Conservation (phyloP, 257 asterid species). For the Solanum okadae region DNA sequence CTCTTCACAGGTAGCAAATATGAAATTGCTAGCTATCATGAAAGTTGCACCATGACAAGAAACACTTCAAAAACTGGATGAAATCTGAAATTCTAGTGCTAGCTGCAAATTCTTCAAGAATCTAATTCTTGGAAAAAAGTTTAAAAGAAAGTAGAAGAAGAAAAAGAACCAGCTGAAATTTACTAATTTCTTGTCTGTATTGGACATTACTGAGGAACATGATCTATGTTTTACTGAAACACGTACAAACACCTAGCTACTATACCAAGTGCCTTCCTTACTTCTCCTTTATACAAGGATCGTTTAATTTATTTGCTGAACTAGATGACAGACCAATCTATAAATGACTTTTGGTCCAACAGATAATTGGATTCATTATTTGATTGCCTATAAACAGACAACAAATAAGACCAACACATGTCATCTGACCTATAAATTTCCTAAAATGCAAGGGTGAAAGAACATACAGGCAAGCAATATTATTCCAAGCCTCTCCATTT, state of each 20-base stretch:
- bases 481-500: slow-evolving; percentile 98
- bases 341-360: not conserved
- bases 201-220: not conserved
- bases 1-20: not conserved
- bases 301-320: not conserved
- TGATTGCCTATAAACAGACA: not conserved
- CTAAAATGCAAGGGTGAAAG: not conserved
- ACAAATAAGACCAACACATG: not conserved
- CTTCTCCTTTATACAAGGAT: not conserved
- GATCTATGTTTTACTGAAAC: not conserved
- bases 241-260: not conserved
- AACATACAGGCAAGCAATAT: slow-evolving; percentile 62
- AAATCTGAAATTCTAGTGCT: not conserved
- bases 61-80: not conserved
- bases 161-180: not conserved
- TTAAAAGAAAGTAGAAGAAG: not conserved
- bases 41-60: not conserved
- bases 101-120: not conserved
- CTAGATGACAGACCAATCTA: not conserved
- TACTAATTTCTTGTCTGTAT: not conserved
- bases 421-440: not conserved
- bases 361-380: not conserved
- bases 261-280: not conserved
- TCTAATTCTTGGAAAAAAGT: not conserved
- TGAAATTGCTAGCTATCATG: not conserved